Percentiles rank a stretch among this genome's conserved stretches.
Conservation (phyloP, 257 asterid genomes). For the Perilla frutescens region DNA sequence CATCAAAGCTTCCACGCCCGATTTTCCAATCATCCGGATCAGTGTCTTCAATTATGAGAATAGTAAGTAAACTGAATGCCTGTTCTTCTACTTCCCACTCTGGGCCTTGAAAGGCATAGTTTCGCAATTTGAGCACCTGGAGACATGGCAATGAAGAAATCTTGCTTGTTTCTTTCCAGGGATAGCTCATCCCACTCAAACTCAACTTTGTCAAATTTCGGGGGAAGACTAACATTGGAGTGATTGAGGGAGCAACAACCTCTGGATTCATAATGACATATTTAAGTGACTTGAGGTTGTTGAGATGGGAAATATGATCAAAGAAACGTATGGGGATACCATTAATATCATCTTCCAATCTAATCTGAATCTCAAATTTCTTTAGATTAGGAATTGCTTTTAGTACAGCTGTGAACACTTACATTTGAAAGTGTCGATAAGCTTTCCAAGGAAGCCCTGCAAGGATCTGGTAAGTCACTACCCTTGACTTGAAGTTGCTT, state of each 20-base stretch:
- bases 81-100: conserved; percentile 16
- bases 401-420: conserved; percentile 13
- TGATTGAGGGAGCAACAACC: background rate
- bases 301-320: conserved; percentile 23
- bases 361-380: conserved; percentile 22
- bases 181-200: conserved; percentile 35
- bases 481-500: conserved; percentile 30
- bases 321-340: conserved; percentile 16
- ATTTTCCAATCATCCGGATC: conserved; percentile 29
- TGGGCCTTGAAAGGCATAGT: conserved; percentile 30
- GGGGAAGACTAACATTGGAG: conserved; percentile 19
- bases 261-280: conserved; percentile 31
- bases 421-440: conserved; percentile 28
- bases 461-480: conserved; percentile 8
- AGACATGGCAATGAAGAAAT: conserved; percentile 21
- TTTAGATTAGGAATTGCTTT: conserved; percentile 27
- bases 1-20: conserved; percentile 1
- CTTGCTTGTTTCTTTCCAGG: conserved; percentile 26
- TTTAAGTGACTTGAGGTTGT: conserved; percentile 23
- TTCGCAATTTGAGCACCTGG: conserved; percentile 27
- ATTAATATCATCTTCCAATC: conserved; percentile 12
- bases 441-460: conserved; percentile 1
- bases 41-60: conserved; percentile 31
- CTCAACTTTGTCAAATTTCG: conserved; percentile 24
- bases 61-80: conserved; percentile 17